Evolutionary conservation across 305 asterid genomes (phyloP), one percentile per base, ranked within the genome.

Genomic region (Withania somnifera): DNA sequence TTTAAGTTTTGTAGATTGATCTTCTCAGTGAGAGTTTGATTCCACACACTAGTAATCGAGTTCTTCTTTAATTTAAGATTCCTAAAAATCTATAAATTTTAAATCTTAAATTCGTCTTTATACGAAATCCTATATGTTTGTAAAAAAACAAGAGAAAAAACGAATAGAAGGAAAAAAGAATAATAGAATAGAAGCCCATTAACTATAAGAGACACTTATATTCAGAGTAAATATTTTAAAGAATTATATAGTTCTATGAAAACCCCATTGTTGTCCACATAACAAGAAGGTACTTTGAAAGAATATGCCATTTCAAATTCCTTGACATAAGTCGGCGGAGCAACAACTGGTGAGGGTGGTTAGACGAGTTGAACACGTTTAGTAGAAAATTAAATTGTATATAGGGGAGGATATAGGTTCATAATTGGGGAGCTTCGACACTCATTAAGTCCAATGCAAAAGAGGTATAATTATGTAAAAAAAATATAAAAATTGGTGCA

Each of bases 261-360:
- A 69, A 6, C 19, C 20, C 78, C 77, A 28, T 69, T 42, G 54
- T 24, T 69, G 56, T 40, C 54, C 30, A 42, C 78, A 7, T 69
- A 69, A 42, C 57, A 69, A 69, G 57, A 69, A 42, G 57, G 78
- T 2, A 69, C 42, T 42, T 14, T 42, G 14, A 69, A 42, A 69
- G 78, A 69, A 69, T 69, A 69, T 69, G 36, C 4, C 22, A 6
- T 42, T 69, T 69, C 78, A 22, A 30, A 36, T 19, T 69, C 56
- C 34, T 69, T 22, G 19, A 19, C 77, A 38, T 28, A 61, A 20
- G 69, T 6, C 22, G 22, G 69, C 42, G 20, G 42, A 61, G 69
- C 69, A 61, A 61, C 69, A 61, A 14, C 3, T 6, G 2, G 69
- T 28, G 69, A 61, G 40, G 22, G 14, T 28, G 22, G 40, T 5